Evolutionary conservation across 768 basidiomycete species (phyloP).

Genomic region (Tylopilus vinaceipallidus): DNA sequence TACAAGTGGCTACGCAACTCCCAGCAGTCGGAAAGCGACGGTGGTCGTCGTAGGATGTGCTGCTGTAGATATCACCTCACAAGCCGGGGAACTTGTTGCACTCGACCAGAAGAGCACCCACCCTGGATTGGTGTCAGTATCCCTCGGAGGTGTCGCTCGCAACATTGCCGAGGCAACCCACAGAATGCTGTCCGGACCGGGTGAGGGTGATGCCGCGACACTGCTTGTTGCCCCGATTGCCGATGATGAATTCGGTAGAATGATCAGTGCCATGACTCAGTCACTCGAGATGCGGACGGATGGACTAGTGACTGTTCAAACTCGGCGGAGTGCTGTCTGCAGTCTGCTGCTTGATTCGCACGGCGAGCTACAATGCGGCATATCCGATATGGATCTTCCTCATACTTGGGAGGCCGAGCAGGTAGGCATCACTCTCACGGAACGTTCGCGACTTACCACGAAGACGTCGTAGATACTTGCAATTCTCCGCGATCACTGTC

Average conservation of each 20-base stretch:
- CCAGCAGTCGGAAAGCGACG: constrained; percentile 34
- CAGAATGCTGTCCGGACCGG: constrained; percentile 45
- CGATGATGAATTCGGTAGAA: constrained; percentile 69
- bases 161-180: constrained; percentile 93
- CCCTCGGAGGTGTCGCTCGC: constrained; percentile 89
- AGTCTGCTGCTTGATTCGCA: constrained; percentile 74
- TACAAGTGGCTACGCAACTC: background rate
- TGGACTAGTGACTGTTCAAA: constrained; percentile 52
- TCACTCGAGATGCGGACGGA: constrained; percentile 78
- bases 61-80: constrained; percentile 84
- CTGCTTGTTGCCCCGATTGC: constrained; percentile 78
- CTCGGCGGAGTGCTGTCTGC: constrained; percentile 72
- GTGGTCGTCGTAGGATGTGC: constrained; percentile 82
- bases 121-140: constrained; percentile 71
- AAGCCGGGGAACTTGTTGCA: constrained; percentile 32
- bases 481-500: constrained; percentile 47
- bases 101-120: constrained; percentile 65
- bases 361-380: constrained; percentile 77
- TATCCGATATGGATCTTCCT: constrained; percentile 88
- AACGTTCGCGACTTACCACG: background rate
- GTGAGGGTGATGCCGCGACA: constrained; percentile 33
- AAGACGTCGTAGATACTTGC: constrained; percentile 44
- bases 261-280: constrained; percentile 57
- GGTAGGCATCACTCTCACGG: constrained; percentile 31
- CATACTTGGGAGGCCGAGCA: constrained; percentile 44